A percentile compares a stretch with the other conserved stretches of the same genome.
Conservation (phyloP, 805 yeast genomes). For the Wickerhamiella vanderwaltii region DNA sequence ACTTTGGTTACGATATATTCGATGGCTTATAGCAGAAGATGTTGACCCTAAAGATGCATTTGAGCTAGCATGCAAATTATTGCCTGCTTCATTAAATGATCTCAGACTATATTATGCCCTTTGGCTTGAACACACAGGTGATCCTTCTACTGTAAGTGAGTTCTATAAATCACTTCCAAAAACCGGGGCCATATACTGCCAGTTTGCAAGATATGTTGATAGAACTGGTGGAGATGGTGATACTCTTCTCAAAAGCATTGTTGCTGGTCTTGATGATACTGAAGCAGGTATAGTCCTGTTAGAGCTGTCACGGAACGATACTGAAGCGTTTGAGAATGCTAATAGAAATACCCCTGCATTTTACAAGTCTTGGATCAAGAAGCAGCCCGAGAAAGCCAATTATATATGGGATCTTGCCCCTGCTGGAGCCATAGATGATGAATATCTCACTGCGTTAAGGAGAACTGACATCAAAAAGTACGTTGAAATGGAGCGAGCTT, state of each 20-base stretch:
- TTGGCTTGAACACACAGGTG: constrained; percentile 20
- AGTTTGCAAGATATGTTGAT: constrained; percentile 1
- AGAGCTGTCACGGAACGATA: constrained; percentile 12
- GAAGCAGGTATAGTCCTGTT: constrained; percentile 3
- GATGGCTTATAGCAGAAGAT: constrained; percentile 35
- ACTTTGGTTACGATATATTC: constrained; percentile 58
- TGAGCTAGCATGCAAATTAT: constrained; percentile 36
- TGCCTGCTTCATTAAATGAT: constrained; percentile 23
- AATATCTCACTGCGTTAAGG: constrained; percentile 14
- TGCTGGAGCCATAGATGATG: constrained; percentile 11
- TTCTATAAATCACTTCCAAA: constrained; percentile 15
- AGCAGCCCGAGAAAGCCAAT: constrained; percentile 14
- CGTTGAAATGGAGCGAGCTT: constrained; percentile 13
- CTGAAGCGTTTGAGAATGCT: constrained; percentile 7
- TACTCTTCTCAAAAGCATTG: not conserved
- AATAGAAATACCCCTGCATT: not conserved
- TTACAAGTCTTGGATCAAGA: constrained; percentile 9
- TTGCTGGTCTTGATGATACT: not conserved
- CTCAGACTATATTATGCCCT: constrained; percentile 26
- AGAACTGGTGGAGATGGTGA: not conserved
- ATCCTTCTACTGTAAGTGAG: constrained; percentile 20
- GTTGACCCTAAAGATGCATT: constrained; percentile 29
- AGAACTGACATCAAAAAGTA: constrained; percentile 13
- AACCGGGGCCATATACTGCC: not conserved
- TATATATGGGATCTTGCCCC: constrained; percentile 14